A percentile compares a stretch with the other conserved stretches of the same genome.
These are phyloP conservation scores for Turritis glabra DNA, from an alignment of 345 rosid genomes.

Conservation along the genomic window DNA sequence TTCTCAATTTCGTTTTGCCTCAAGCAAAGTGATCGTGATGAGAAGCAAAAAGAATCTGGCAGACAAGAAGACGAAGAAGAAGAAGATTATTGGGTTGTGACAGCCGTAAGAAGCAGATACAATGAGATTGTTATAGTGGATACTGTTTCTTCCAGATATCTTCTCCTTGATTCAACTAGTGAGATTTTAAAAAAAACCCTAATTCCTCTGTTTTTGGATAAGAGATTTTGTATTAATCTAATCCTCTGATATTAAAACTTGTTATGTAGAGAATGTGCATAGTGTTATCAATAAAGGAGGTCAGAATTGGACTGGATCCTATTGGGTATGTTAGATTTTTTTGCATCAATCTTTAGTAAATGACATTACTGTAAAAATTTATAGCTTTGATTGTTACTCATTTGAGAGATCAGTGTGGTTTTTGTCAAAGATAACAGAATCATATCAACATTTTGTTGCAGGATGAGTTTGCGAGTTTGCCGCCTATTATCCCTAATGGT, in stretches of 20 bases:
- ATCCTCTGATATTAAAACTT: conserved; percentile 11
- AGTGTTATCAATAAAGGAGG: conserved; percentile 66
- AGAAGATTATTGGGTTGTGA: conserved; percentile 54
- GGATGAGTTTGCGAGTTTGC: conserved; percentile 84
- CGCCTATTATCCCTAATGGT: conserved; percentile 66
- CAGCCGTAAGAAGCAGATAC: conserved; percentile 58
- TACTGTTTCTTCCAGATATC: conserved; percentile 57
- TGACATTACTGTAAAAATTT: not conserved
- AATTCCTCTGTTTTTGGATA: not conserved
- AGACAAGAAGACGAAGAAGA: conserved; percentile 25
- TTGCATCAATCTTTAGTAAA: not conserved
- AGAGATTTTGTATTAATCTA: not conserved
- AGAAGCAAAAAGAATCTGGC: not conserved
- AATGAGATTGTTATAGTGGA: conserved; percentile 79
- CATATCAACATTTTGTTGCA: conserved; percentile 35
- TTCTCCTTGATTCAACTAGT: conserved; percentile 85
- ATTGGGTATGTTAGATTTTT: conserved; percentile 59
- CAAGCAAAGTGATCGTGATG: conserved; percentile 15
- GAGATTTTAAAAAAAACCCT: not conserved
- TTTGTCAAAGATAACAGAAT: not conserved
- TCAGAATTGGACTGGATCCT: conserved; percentile 69
- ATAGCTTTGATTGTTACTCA: not conserved
- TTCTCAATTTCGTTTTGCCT: conserved; percentile 34
- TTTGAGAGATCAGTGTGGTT: not conserved
- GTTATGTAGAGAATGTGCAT: conserved; percentile 67